Conservation (phyloP, 768 basidiomycete genomes). For the Daedalea quercina region DNA sequence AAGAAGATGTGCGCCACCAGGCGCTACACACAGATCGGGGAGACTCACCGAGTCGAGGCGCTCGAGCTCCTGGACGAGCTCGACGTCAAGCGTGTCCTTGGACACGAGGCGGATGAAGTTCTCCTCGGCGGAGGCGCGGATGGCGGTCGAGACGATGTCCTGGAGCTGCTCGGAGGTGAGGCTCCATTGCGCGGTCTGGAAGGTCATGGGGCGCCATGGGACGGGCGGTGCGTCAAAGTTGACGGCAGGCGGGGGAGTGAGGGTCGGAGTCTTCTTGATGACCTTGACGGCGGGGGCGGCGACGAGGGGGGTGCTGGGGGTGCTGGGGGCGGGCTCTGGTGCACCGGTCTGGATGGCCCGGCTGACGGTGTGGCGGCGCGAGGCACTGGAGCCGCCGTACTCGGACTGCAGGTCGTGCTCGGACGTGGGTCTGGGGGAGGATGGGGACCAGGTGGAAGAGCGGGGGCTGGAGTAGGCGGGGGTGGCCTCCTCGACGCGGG, state of each 20-base stretch:
- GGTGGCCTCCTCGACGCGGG: slow-evolving; percentile 11
- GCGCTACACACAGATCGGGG: not conserved
- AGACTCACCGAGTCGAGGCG: slow-evolving; percentile 36
- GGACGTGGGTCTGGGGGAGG: not conserved
- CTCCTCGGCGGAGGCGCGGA: slow-evolving; percentile 60
- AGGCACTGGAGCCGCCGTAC: slow-evolving; percentile 1
- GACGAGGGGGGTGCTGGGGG: slow-evolving; percentile 7
- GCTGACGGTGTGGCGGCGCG: slow-evolving; percentile 2
- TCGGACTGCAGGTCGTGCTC: not conserved
- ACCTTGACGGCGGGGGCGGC: slow-evolving; percentile 14
- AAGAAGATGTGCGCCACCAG: not conserved
- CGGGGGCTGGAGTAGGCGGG: slow-evolving; percentile 5
- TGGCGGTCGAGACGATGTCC: slow-evolving; percentile 63
- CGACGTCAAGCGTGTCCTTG: slow-evolving; percentile 50
- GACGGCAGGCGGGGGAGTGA: slow-evolving; percentile 44
- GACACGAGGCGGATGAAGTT: slow-evolving; percentile 69
- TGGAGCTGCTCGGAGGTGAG: slow-evolving; percentile 51
- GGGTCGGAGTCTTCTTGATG: slow-evolving; percentile 21
- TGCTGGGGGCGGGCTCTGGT: not conserved
- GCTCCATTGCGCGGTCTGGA: slow-evolving; percentile 65
- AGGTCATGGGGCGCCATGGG: slow-evolving; percentile 59
- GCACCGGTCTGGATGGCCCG: slow-evolving; percentile 9
- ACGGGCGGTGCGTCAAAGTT: slow-evolving; percentile 53
- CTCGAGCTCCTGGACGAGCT: slow-evolving; percentile 51
- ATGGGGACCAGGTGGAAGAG: slow-evolving; percentile 7